These are phyloP conservation scores for Xylaria longipes DNA, from an alignment of 495 filamentous ascomycete genomes.

Conservation along the genomic window DNA sequence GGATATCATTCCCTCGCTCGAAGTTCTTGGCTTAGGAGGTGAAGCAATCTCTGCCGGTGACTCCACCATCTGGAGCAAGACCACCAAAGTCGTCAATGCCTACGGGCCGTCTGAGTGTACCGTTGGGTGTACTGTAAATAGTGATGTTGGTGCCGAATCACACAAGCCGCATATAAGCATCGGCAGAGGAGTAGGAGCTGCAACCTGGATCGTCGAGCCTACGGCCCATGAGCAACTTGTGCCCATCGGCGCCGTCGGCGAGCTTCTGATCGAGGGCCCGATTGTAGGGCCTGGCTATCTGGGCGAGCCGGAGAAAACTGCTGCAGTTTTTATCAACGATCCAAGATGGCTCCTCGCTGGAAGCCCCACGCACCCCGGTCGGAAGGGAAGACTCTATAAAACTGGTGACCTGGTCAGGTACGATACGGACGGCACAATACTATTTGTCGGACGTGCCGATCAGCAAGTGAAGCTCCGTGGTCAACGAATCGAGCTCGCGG, in stretches of 20 bases:
- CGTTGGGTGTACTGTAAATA: conserved; percentile 54
- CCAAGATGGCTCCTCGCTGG: conserved; percentile 57
- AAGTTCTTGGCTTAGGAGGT: conserved; percentile 50
- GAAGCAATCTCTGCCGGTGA: conserved; percentile 49
- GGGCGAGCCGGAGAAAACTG: conserved; percentile 50
- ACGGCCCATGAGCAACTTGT: conserved; percentile 57
- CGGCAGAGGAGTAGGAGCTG: conserved; percentile 51
- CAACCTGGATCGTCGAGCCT: conserved; percentile 65
- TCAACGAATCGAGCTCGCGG: conserved; percentile 68
- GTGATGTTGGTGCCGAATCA: conserved; percentile 38
- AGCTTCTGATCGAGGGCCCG: conserved; percentile 68
- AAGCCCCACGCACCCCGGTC: conserved; percentile 44
- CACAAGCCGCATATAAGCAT: conserved; percentile 46
- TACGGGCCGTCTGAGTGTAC: conserved; percentile 66
- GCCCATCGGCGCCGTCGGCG: conserved; percentile 65
- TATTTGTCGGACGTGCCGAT: conserved; percentile 68
- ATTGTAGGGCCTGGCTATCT: conserved; percentile 60
- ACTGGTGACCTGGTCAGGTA: conserved; percentile 71
- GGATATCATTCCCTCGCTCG: conserved; percentile 44
- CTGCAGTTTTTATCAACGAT: conserved; percentile 54
- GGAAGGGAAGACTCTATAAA: conserved; percentile 66
- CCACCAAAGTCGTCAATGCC: conserved; percentile 56
- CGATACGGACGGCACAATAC: conserved; percentile 61
- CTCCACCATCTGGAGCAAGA: conserved; percentile 45
- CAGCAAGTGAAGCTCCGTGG: conserved; percentile 71